Evolutionary conservation across 495 filamentous ascomycete species (phyloP), one percentile per base, ranked within the genome.

Genomic region (Bathelium albidoporum): DNA sequence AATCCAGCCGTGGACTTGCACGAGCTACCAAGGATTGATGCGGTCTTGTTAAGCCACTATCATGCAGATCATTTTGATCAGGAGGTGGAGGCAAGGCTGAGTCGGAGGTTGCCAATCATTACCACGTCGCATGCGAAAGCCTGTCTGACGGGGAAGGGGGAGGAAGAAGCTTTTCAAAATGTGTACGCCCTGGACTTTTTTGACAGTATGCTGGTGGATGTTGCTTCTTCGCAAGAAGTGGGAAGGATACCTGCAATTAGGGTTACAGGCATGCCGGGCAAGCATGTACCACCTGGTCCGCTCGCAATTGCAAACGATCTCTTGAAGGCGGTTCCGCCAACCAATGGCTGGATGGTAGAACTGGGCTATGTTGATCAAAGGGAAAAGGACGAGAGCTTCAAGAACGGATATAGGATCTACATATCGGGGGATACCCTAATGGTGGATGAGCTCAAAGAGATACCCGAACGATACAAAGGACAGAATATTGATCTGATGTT

Each of bases 331-430:
- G 85, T 81, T n/a, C 87, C 87, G 4, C 87, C 87, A 1, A 87
- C 83, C 3, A 89, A 89, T 66, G 87, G 86, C 39, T 90, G 85
- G 86, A 80, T 89, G 71, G 60, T 90, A 4, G 86, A 89, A 67
- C 74, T 89, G 24, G 86, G 86, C 4, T 77, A 80, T 62, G 60
- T 28, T 9, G 29, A 34, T 20, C 62, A 32, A 32, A 53, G 62
- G 26, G 53, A 44, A 1, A 39, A 58, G 22, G 62, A 68, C 3
- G 65, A 53, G 9, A 43, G 31, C 32, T 62, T 62, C 41, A 65
- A 80, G 28, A 73, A 70, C 45, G 82, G 83, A 3, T 87, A 87
- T 64, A 72, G 74, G 29, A 87, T 90, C 66, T 90, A 88, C 74
- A 87, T 90, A 58, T 83, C 85, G 0, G 87, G 86, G 45, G 86